Conservation (phyloP, 345 rosid genomes). For the Murraya koenigii region DNA sequence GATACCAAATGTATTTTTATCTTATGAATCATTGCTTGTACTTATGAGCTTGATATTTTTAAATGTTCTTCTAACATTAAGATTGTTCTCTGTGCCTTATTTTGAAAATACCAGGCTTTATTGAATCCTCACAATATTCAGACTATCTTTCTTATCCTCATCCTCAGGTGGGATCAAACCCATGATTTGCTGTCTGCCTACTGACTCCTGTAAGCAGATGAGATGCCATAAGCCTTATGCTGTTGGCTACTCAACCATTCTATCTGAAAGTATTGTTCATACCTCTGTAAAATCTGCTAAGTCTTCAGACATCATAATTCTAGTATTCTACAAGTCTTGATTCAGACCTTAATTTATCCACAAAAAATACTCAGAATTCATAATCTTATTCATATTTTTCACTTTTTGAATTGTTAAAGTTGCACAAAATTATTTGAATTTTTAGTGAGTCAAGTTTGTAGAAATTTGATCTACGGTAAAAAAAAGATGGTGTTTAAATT, state of each 20-base stretch:
- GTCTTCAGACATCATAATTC: not conserved
- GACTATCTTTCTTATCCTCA: not conserved
- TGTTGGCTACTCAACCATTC: not conserved
- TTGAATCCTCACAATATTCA: not conserved
- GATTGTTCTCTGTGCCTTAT: not conserved
- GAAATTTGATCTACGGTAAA: not conserved
- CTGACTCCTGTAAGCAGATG: not conserved
- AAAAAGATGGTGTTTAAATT: not conserved
- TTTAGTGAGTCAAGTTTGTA: not conserved
- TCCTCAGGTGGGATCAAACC: not conserved
- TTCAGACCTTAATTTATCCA: not conserved
- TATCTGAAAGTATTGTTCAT: not conserved
- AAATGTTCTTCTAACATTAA: not conserved
- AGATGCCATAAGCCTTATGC: not conserved
- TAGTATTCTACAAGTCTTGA: not conserved
- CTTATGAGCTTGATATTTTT: not conserved
- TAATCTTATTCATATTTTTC: not conserved
- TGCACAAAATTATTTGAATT: not conserved
- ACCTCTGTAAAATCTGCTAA: not conserved
- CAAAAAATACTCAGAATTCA: not conserved
- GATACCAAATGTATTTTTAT: not conserved
- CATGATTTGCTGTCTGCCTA: not conserved
- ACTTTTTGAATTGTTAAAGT: not conserved
- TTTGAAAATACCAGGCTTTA: not conserved
- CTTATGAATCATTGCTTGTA: not conserved